A percentile compares a stretch with the other conserved stretches of the same genome.
Conservation (phyloP, 495 filamentous ascomycete genomes). For the Extremus antarcticus region DNA sequence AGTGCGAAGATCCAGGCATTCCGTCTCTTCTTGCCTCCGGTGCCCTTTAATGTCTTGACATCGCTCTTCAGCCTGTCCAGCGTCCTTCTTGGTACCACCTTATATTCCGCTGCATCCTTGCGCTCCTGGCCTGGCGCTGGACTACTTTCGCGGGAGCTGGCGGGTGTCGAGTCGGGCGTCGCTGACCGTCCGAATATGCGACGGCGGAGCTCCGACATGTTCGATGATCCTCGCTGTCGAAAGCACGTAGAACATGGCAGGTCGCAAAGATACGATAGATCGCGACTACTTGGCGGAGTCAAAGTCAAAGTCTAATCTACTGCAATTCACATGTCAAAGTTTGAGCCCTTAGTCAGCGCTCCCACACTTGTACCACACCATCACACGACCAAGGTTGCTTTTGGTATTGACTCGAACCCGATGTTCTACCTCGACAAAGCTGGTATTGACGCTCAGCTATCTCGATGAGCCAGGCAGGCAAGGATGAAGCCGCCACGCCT, state of each 20-base stretch:
- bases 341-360: no score
- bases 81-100: conserved; percentile 26
- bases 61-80: conserved; percentile 29
- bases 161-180: conserved; percentile 11
- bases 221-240: neutral
- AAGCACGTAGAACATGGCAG: neutral
- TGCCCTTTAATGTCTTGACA: conserved; percentile 28
- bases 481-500: conserved; percentile 3
- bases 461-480: conserved; percentile 14
- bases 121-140: conserved; percentile 9
- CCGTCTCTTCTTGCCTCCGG: conserved; percentile 50
- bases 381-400: no score
- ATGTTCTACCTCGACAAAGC: no score
- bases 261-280: no score
- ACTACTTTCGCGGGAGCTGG: conserved; percentile 17
- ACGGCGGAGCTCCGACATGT: conserved; percentile 28
- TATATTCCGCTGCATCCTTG: conserved; percentile 12
- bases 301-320: no score
- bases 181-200: conserved; percentile 21
- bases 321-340: no score
- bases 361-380: no score
- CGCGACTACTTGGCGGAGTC: no score
- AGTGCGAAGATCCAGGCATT: conserved; percentile 70
- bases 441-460: no score
- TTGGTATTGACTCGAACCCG: no score